A percentile compares a stretch with the other conserved stretches of the same genome.
Conservation (phyloP, 257 asterid species). For the Penstemon barbatus region DNA sequence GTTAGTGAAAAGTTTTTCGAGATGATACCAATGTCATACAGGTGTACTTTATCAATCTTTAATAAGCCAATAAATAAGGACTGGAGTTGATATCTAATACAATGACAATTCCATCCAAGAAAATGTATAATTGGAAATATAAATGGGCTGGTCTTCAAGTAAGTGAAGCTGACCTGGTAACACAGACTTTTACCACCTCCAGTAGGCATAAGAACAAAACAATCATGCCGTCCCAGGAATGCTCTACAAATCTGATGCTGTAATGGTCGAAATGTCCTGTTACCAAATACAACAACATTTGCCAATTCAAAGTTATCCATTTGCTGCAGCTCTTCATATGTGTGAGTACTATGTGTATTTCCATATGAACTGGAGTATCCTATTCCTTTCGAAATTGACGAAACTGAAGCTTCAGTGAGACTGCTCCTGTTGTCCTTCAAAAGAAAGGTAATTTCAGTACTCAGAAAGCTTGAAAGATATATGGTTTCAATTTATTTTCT, state of each 20-base stretch:
- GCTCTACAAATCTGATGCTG: slow-evolving; percentile 85
- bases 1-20: too few species aligned
- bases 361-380: slow-evolving; percentile 29
- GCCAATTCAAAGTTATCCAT: slow-evolving; percentile 86
- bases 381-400: slow-evolving; percentile 45
- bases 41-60: too few species aligned
- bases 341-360: slow-evolving; percentile 43
- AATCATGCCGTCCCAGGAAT: slow-evolving; percentile 63
- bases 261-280: slow-evolving; percentile 71
- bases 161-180: slow-evolving; percentile 73
- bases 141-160: slow-evolving; percentile 16
- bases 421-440: slow-evolving; percentile 49
- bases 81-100: too few species aligned
- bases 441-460: slow-evolving; percentile 31
- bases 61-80: too few species aligned
- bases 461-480: slow-evolving; percentile 20
- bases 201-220: slow-evolving; percentile 95
- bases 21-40: too few species aligned
- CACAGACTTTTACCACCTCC: slow-evolving; percentile 99
- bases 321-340: slow-evolving; percentile 69
- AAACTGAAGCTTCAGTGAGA: slow-evolving; percentile 45
- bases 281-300: slow-evolving; percentile 89
- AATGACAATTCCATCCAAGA: not conserved
- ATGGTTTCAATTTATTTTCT: not conserved
- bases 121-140: slow-evolving; percentile 16